Base-by-base conservation (phyloP, 1,284 basidiomycete species). In the Ganoderma meredithae region DNA sequence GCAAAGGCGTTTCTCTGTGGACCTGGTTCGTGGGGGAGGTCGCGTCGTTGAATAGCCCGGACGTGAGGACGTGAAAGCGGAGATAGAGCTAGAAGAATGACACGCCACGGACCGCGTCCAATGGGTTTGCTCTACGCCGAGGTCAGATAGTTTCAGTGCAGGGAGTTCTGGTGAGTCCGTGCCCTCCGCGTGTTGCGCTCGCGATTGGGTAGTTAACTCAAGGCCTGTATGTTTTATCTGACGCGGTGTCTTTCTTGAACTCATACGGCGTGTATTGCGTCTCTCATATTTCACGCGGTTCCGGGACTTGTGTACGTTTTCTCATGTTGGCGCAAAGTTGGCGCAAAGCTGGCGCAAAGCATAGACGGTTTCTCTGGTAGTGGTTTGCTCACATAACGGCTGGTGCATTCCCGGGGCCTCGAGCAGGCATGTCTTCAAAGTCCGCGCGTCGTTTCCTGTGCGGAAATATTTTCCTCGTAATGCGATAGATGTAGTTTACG, bases 1-100 rank as follows among this genome's bases (percentile, higher is more conserved):
- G 81, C 82, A 62, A 77, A 77, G 72, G 71, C 77, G 76, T 83
- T 82, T 70, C 75, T 76, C 33, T 82, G 81, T 74, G 74, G 78
- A 52, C 75, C 77, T 70, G 75, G 61, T 82, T 82, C 69, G 79
- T 83, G 36, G 75, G 76, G 27, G 76, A 79, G 72, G 69, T 79
- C 60, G 80, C 81, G 13, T 74, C 79, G 53, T 71, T 83, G 60
- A 73, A 74, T 59, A 74, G 72, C 43, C 33, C 67, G 22, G 71
- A 73, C 31, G 67, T 74, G 63, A 75, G 73, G 64, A 71, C 72
- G 65, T 74, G 56, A 69, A 78, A 40, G 74, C 69, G 71, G 69
- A 73, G 73, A 71, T 75, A 56, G 79, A 73, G 73, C 70, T 75
- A 55, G 79, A 79, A 59, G 68, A 59, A 44, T 76, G 76, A 69